Evolutionary conservation across 2,329 filamentous ascomycete species (phyloP).

Genomic region (Sclerotinia subarctica): DNA sequence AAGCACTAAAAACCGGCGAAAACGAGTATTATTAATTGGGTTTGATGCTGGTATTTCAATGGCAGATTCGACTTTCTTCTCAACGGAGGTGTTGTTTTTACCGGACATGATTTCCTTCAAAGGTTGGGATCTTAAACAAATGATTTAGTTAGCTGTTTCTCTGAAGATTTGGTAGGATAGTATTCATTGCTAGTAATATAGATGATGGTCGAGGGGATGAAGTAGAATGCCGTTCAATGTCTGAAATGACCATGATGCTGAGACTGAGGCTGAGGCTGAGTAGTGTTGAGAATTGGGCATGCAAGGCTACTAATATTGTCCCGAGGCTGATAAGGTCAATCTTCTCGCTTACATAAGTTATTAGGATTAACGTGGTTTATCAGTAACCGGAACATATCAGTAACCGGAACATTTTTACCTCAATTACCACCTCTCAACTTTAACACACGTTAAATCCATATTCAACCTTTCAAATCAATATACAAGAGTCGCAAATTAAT

Average conservation of each 20-base stretch:
- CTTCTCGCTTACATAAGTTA: background rate
- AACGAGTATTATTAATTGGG: background rate
- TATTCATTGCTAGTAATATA: rapidly evolving
- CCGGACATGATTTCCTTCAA: background rate
- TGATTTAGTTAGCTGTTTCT: background rate
- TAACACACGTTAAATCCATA: too few relatives aligned
- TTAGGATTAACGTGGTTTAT: too few relatives aligned
- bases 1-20: background rate
- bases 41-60: background rate
- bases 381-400: too few relatives aligned
- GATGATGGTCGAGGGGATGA: background rate
- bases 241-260: background rate
- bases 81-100: background rate
- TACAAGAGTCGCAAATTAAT: too few relatives aligned
- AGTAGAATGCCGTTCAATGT: background rate
- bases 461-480: too few relatives aligned
- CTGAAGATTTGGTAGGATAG: background rate
- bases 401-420: too few relatives aligned
- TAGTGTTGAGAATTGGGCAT: background rate
- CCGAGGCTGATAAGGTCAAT: background rate
- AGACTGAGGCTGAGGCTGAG: background rate
- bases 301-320: background rate
- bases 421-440: too few relatives aligned
- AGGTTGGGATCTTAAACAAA: background rate
- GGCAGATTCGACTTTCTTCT: background rate